phyloP scores from a whole-genome alignment of 805 yeast species.

The Candida andamanensis region DNA sequence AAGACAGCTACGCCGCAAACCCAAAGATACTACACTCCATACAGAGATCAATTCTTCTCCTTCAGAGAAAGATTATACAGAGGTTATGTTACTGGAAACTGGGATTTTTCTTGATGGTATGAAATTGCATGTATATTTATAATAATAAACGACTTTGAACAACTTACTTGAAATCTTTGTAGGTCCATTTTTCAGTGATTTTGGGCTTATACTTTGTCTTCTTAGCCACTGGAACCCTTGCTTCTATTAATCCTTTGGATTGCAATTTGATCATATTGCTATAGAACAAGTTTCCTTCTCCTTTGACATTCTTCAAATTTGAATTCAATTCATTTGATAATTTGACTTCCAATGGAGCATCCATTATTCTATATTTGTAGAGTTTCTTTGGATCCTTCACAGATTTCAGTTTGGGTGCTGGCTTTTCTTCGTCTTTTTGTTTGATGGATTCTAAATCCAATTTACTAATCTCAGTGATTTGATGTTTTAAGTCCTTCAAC shows the following conservation, averaged over 20 bases:
- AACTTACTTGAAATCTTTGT: constrained; percentile 73
- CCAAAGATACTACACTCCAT: constrained; percentile 42
- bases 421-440: constrained; percentile 16
- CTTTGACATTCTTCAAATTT: constrained; percentile 75
- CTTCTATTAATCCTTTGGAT: constrained; percentile 79
- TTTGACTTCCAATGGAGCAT: constrained; percentile 63
- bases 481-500: constrained; percentile 54
- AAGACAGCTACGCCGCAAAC: constrained; percentile 41
- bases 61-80: constrained; percentile 45
- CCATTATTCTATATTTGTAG: constrained; percentile 38
- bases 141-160: constrained; percentile 1
- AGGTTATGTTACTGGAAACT: constrained; percentile 41
- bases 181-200: constrained; percentile 88
- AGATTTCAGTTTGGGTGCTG: constrained; percentile 13
- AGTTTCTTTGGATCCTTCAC: constrained; percentile 31
- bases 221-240: constrained; percentile 67
- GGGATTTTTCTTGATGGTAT: constrained; percentile 36
- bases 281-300: constrained; percentile 83
- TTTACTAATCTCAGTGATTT: constrained; percentile 54
- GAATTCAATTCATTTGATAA: constrained; percentile 84
- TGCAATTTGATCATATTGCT: constrained; percentile 82
- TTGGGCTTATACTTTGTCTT: constrained; percentile 66
- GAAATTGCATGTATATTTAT: constrained; percentile 6
- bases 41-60: constrained; percentile 42
- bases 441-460: constrained; percentile 22